Evolutionary conservation across 2,329 filamentous ascomycete species (phyloP).

Genomic region (Zymoseptoria tritici): DNA sequence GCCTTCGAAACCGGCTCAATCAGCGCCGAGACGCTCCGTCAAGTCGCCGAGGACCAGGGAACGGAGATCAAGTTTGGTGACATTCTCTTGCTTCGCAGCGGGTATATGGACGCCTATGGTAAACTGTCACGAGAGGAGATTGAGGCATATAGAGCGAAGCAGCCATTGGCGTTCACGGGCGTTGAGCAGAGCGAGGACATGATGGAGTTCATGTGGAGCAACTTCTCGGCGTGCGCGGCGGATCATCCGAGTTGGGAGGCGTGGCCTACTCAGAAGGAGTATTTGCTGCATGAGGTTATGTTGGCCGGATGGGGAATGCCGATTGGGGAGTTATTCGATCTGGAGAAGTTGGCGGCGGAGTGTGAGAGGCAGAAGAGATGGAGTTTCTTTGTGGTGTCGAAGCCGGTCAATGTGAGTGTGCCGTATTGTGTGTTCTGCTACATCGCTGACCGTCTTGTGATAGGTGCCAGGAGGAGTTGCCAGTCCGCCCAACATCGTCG

Average conservation of each 20-base stretch:
- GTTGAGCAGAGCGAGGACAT: slow-evolving; percentile 41
- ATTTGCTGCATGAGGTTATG: slow-evolving; percentile 40
- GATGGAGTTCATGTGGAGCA: slow-evolving; percentile 37
- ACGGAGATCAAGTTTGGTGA: slow-evolving; percentile 50
- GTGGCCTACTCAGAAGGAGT: slow-evolving; percentile 33
- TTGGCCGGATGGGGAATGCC: slow-evolving; percentile 45
- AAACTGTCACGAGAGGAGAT: slow-evolving; percentile 34
- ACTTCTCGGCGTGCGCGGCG: slow-evolving; percentile 32
- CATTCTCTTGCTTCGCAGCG: slow-evolving; percentile 45
- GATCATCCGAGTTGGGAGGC: slow-evolving; percentile 35
- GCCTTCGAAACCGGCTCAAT: slow-evolving; percentile 32
- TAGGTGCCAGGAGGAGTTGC: slow-evolving; percentile 30
- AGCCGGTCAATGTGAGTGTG: slow-evolving; percentile 39
- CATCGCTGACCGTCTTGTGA: slow-evolving; percentile 26
- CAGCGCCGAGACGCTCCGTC: slow-evolving; percentile 34
- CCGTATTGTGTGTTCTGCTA: slow-evolving; percentile 7
- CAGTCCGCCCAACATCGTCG: slow-evolving; percentile 34
- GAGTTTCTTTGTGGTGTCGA: slow-evolving; percentile 43
- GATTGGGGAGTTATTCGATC: slow-evolving; percentile 46
- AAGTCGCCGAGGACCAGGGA: slow-evolving; percentile 40
- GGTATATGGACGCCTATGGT: slow-evolving; percentile 39
- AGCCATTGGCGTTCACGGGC: slow-evolving; percentile 42
- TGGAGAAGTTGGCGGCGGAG: slow-evolving; percentile 38
- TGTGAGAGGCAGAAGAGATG: slow-evolving; percentile 35
- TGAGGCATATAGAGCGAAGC: slow-evolving; percentile 30